These are phyloP conservation scores for Chlamydomonas applanata DNA, from an alignment of 139 green algal genomes.

Conservation along the genomic window DNA sequence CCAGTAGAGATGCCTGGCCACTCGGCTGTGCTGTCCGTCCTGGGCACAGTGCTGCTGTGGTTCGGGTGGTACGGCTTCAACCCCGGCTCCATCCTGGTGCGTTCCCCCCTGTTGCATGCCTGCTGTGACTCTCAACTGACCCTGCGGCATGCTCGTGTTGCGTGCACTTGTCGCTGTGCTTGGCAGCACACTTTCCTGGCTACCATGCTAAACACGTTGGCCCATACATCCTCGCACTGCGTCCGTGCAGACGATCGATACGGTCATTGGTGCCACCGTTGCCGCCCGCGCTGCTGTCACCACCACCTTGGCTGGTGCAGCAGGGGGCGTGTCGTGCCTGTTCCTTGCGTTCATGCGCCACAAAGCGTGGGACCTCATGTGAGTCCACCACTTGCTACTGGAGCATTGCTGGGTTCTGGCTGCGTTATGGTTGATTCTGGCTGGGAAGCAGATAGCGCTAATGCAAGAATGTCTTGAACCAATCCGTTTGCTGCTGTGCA, in stretches of 20 bases:
- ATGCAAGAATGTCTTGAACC: too few relatives aligned
- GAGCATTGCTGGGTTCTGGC: too few relatives aligned
- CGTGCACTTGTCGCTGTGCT: too few relatives aligned
- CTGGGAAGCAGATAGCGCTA: too few relatives aligned
- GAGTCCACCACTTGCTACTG: constrained; percentile 11
- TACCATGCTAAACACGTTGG: too few relatives aligned
- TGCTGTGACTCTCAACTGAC: background rate
- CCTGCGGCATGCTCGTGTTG: too few relatives aligned
- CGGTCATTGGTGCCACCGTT: background rate
- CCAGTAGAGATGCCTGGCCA: constrained; percentile 67
- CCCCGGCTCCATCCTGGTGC: constrained; percentile 57
- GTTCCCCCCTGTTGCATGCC: constrained; percentile 35
- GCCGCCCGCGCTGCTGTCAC: constrained; percentile 65
- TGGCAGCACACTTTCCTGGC: too few relatives aligned
- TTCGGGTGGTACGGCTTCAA: constrained; percentile 92
- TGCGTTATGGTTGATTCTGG: too few relatives aligned
- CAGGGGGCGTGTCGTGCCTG: constrained; percentile 60
- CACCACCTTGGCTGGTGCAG: constrained; percentile 74
- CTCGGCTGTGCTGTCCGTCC: constrained; percentile 49
- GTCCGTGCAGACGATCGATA: too few relatives aligned
- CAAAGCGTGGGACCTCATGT: constrained; percentile 69
- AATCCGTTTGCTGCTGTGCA: too few relatives aligned
- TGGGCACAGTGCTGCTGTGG: constrained; percentile 81
- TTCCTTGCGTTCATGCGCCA: constrained; percentile 30
- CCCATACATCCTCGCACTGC: too few relatives aligned